Evolutionary conservation across 1,139 yeast genomes (phyloP).

Genomic region (Diutina siamensis): DNA sequence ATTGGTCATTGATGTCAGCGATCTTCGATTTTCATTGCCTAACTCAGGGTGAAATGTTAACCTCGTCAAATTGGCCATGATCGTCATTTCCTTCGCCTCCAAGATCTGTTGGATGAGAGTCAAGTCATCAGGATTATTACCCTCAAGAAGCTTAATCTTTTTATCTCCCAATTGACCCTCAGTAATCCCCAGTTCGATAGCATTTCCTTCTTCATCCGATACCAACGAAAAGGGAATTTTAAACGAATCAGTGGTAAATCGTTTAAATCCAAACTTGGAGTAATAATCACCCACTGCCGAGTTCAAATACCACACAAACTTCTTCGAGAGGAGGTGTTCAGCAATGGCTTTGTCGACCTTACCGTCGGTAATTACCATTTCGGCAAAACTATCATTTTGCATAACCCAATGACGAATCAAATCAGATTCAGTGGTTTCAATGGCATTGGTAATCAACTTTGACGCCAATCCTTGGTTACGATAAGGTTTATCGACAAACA

Average conservation of each 20-base stretch:
- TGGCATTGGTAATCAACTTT: constrained; percentile 18
- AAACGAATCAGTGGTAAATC: constrained; percentile 26
- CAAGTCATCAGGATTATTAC: constrained; percentile 18
- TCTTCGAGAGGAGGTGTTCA: constrained; percentile 23
- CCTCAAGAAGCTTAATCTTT: constrained; percentile 18
- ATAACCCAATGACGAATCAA: constrained; percentile 11
- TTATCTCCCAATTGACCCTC: constrained; percentile 16
- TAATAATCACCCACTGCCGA: constrained; percentile 25
- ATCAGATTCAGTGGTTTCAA: constrained; percentile 21
- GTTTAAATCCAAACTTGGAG: constrained; percentile 28
- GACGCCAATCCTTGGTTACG: constrained; percentile 23
- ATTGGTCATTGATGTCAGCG: constrained; percentile 27
- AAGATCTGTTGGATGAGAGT: constrained; percentile 22
- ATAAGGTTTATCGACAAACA: constrained; percentile 18
- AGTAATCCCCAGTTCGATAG: constrained; percentile 16
- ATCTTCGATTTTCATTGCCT: constrained; percentile 19
- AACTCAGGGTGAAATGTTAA: constrained; percentile 25
- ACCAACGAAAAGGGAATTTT: constrained; percentile 19
- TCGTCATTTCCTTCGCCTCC: constrained; percentile 26
- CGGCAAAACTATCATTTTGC: constrained; percentile 18
- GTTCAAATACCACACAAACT: constrained; percentile 29
- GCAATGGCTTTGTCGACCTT: constrained; percentile 22
- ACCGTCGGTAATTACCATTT: constrained; percentile 20
- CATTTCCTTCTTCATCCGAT: constrained; percentile 13
- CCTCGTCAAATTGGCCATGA: constrained; percentile 28